Conservation (phyloP, 2,329 filamentous ascomycete species). For the Beauveria medogensis region DNA sequence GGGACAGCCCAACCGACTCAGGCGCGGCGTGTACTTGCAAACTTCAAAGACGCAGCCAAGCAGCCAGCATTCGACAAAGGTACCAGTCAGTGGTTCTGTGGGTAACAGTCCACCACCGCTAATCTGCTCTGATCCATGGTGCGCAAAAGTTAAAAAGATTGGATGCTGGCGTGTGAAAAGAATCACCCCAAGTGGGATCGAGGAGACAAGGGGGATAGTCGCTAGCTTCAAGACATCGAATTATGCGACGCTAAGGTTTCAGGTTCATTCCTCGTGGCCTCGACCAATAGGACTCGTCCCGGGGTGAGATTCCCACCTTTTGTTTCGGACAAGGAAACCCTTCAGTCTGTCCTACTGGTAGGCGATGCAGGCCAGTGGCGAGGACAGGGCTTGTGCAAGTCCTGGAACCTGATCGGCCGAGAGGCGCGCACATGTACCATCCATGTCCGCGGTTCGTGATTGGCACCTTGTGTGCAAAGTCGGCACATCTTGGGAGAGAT, state of each 20-base stretch:
- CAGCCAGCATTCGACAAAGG: too few species aligned
- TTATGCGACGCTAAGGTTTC: slow-evolving; percentile 13
- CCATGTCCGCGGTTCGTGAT: not conserved
- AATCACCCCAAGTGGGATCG: not conserved
- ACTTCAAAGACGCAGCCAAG: too few species aligned
- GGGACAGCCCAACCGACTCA: not conserved
- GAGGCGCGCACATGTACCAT: not conserved
- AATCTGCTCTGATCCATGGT: not conserved
- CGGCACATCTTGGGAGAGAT: not conserved
- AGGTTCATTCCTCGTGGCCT: slow-evolving; percentile 8
- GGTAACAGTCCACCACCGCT: not conserved
- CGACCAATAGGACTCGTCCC: slow-evolving; percentile 9
- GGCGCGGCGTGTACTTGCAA: not conserved
- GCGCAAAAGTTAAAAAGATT: not conserved
- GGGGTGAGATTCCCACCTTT: slow-evolving; percentile 3
- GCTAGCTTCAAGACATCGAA: not conserved
- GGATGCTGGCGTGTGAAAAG: not conserved
- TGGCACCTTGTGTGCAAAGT: not conserved
- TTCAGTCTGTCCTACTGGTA: not conserved
- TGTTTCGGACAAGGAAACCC: not conserved
- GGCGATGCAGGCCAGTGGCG: not conserved
- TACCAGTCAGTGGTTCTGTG: too few species aligned
- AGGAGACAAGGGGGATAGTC: too few species aligned
- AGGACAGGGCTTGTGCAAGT: not conserved
- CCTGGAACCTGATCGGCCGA: not conserved